Conservation (phyloP, 2,329 filamentous ascomycete genomes). For the Verticillium longisporum region DNA sequence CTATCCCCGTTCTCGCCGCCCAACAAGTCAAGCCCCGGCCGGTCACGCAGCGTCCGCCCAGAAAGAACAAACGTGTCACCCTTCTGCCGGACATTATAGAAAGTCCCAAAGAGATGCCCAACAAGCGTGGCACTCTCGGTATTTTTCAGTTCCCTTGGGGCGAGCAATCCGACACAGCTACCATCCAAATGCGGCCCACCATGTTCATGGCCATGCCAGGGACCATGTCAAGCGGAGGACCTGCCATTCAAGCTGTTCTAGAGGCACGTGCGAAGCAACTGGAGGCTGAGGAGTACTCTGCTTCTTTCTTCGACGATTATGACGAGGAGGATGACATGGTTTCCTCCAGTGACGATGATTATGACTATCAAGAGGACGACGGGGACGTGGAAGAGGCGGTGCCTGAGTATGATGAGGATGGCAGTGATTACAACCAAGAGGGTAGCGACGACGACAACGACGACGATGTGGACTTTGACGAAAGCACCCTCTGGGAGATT, state of each 20-base stretch:
- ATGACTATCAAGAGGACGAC: constrained; percentile 21
- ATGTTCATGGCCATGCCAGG: constrained; percentile 42
- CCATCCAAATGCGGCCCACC: constrained; percentile 29
- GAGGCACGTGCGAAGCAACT: constrained; percentile 26
- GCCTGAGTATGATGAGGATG: constrained; percentile 23
- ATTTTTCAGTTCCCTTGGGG: constrained; percentile 64
- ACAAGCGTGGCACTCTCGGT: constrained; percentile 53
- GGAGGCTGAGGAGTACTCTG: constrained; percentile 33
- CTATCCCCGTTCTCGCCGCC: constrained; percentile 9
- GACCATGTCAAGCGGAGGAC: constrained; percentile 38
- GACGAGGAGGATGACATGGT: constrained; percentile 34
- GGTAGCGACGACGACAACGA: constrained; percentile 13
- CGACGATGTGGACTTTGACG: constrained; percentile 50
- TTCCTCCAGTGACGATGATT: constrained; percentile 20
- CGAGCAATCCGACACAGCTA: constrained; percentile 52
- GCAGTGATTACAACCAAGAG: constrained; percentile 2
- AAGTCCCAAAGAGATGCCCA: constrained; percentile 50
- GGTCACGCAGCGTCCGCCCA: constrained; percentile 44
- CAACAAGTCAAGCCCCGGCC: constrained; percentile 29
- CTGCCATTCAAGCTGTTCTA: constrained; percentile 18
- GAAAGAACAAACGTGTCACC: constrained; percentile 50
- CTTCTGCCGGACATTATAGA: constrained; percentile 57
- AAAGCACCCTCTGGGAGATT: constrained; percentile 58
- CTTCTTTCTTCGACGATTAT: constrained; percentile 54
- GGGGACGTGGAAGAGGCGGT: constrained; percentile 27